phyloP scores from a whole-genome alignment of 2,329 filamentous ascomycete genomes.

The Apiospora marii region DNA sequence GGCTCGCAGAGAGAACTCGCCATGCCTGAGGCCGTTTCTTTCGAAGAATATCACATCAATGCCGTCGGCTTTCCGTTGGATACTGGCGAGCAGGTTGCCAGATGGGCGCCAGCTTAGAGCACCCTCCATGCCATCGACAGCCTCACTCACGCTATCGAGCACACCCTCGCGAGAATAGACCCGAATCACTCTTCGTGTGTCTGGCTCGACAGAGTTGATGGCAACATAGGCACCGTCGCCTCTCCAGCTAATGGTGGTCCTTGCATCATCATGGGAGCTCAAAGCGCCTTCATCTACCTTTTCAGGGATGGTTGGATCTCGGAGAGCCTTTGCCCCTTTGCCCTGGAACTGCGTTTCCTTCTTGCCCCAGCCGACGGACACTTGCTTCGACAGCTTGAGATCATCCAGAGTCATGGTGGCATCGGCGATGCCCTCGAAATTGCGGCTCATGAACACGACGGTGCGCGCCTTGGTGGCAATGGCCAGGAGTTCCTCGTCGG shows the following conservation, averaged over 20 bases:
- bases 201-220: constrained; percentile 78
- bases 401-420: constrained; percentile 77
- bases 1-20: constrained; percentile 83
- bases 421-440: constrained; percentile 85
- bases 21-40: constrained; percentile 95
- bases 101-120: constrained; percentile 89
- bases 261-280: constrained; percentile 76
- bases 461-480: constrained; percentile 82
- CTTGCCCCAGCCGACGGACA: constrained; percentile 98
- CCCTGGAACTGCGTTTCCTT: constrained; percentile 98
- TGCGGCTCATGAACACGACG: constrained; percentile 89
- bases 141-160: constrained; percentile 93
- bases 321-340: constrained; percentile 82
- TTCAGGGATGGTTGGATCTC: constrained; percentile 94
- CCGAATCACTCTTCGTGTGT: constrained; percentile 78
- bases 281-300: constrained; percentile 84
- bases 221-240: constrained; percentile 93
- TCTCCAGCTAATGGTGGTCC: constrained; percentile 84
- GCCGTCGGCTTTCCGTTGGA: constrained; percentile 75
- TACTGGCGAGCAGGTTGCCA: constrained; percentile 88
- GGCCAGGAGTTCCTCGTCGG: constrained; percentile 89
- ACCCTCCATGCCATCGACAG: constrained; percentile 89
- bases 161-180: constrained; percentile 91
- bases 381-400: constrained; percentile 87
- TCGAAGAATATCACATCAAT: constrained; percentile 94